phyloP scores from a whole-genome alignment of 805 yeast species.

The Wickerhamiella azymoides region DNA sequence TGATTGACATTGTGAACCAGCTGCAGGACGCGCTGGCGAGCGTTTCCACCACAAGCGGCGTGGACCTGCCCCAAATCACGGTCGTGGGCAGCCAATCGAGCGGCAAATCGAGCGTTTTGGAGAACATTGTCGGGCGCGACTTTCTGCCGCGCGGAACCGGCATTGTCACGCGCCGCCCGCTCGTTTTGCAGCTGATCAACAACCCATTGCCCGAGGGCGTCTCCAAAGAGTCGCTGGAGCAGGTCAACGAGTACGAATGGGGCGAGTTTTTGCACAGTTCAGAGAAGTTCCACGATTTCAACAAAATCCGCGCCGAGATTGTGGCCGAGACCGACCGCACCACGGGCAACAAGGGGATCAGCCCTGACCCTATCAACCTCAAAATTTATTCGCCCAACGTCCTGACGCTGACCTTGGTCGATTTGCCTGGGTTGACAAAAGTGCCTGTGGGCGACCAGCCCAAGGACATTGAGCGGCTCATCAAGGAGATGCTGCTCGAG shows the following conservation, averaged over 20 bases:
- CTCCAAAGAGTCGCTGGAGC: constrained; percentile 10
- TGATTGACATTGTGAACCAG: constrained; percentile 76
- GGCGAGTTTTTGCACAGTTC: constrained; percentile 94
- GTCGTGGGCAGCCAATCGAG: constrained; percentile 86
- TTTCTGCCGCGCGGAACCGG: constrained; percentile 85
- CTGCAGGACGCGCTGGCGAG: constrained; percentile 85
- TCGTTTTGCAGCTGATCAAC: constrained; percentile 48
- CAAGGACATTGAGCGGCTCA: constrained; percentile 86
- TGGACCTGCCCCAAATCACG: constrained; percentile 76
- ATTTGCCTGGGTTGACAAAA: constrained; percentile 92
- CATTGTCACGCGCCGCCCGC: constrained; percentile 80
- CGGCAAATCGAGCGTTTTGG: constrained; percentile 80
- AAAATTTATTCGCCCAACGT: constrained; percentile 93
- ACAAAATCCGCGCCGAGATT: constrained; percentile 79
- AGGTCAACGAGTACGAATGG: constrained; percentile 51
- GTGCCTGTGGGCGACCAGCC: constrained; percentile 99
- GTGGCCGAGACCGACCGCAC: constrained; percentile 80
- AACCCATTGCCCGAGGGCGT: constrained; percentile 13
- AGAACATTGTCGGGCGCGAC: constrained; percentile 83
- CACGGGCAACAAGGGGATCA: constrained; percentile 71
- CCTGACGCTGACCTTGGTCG: constrained; percentile 85
- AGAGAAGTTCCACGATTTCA: constrained; percentile 73
- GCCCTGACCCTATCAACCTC: constrained; percentile 83
- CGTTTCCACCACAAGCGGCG: constrained; percentile 65
- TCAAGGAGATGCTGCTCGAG: constrained; percentile 82